phyloP scores from a whole-genome alignment of 208 protist species.

The Leishmania amazonensis region DNA sequence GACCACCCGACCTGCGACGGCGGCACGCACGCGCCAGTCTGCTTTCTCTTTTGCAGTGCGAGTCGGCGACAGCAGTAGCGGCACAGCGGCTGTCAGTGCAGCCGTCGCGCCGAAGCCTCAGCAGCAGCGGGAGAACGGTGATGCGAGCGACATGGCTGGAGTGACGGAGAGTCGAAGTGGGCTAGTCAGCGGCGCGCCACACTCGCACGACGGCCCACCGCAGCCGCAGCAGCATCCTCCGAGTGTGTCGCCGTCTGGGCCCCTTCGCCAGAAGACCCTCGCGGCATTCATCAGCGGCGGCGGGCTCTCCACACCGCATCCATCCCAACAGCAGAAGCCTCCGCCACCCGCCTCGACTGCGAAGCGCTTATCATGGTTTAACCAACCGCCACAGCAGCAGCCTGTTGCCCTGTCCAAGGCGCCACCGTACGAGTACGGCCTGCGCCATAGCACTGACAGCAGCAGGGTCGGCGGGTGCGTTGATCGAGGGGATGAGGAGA shows the following conservation, averaged over 20 bases:
- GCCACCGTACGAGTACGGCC: conserved; percentile 21
- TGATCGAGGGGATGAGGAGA: conserved; percentile 1
- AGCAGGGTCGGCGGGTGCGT: not conserved
- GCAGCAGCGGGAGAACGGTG: not conserved
- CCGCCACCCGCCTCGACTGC: not conserved
- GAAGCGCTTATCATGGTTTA: conserved; percentile 6
- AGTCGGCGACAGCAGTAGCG: not conserved
- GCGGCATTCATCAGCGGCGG: conserved; percentile 1
- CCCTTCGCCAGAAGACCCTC: conserved; percentile 17
- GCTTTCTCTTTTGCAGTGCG: conserved; percentile 13
- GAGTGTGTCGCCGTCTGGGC: not conserved
- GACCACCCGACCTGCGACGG: not conserved
- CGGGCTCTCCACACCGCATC: not conserved
- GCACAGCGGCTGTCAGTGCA: not conserved
- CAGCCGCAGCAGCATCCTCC: not conserved
- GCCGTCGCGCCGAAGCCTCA: not conserved
- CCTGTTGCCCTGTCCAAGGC: conserved; percentile 6
- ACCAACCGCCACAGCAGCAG: conserved; percentile 10
- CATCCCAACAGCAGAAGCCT: not conserved
- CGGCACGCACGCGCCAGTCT: not conserved
- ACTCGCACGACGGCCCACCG: not conserved
- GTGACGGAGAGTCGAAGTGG: not conserved
- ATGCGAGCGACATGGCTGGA: not conserved
- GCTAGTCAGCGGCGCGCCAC: not conserved
- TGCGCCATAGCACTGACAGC: not conserved